Evolutionary conservation across 2,329 filamentous ascomycete genomes (phyloP).

Genomic region (Chaetoscypha palmicola): DNA sequence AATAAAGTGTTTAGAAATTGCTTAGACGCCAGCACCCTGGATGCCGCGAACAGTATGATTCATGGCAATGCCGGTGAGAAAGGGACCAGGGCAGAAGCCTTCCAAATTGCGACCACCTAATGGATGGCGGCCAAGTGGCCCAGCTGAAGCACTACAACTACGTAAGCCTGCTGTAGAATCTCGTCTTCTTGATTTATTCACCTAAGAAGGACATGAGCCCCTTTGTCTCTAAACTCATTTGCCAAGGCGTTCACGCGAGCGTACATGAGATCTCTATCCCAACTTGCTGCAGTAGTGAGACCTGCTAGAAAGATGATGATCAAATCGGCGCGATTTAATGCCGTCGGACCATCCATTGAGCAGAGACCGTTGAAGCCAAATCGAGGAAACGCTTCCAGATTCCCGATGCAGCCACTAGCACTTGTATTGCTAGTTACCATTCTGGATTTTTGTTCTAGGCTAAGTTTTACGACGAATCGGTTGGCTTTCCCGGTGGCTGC

Average conservation of each 20-base stretch:
- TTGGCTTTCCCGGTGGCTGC: slow-evolving; percentile 43
- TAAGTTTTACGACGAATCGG: slow-evolving; percentile 50
- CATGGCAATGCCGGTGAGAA: slow-evolving; percentile 21
- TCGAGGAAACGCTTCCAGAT: slow-evolving; percentile 13
- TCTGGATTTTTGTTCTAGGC: slow-evolving; percentile 10
- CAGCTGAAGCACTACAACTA: slow-evolving; percentile 42
- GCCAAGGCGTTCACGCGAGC: slow-evolving; percentile 67
- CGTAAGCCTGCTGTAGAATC: too few relatives aligned
- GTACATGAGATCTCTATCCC: slow-evolving; percentile 66
- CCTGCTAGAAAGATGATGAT: slow-evolving; percentile 60
- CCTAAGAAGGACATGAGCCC: slow-evolving; percentile 67
- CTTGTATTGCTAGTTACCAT: slow-evolving; percentile 12
- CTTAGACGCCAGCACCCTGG: slow-evolving; percentile 60
- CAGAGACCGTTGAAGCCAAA: slow-evolving; percentile 16
- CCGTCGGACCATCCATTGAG: slow-evolving; percentile 15
- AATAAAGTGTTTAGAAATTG: slow-evolving; percentile 56
- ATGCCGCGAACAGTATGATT: slow-evolving; percentile 45
- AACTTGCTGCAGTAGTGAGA: slow-evolving; percentile 64
- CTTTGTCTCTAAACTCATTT: slow-evolving; percentile 67
- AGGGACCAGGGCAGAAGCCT: slow-evolving; percentile 32
- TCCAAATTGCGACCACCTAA: slow-evolving; percentile 64
- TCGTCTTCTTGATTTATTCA: too few relatives aligned
- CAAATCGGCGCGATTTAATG: slow-evolving; percentile 33
- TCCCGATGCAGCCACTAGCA: slow-evolving; percentile 11
- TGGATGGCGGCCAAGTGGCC: slow-evolving; percentile 58